phyloP scores from a whole-genome alignment of 169 alveolate species.

The Plasmodium vinckei region DNA sequence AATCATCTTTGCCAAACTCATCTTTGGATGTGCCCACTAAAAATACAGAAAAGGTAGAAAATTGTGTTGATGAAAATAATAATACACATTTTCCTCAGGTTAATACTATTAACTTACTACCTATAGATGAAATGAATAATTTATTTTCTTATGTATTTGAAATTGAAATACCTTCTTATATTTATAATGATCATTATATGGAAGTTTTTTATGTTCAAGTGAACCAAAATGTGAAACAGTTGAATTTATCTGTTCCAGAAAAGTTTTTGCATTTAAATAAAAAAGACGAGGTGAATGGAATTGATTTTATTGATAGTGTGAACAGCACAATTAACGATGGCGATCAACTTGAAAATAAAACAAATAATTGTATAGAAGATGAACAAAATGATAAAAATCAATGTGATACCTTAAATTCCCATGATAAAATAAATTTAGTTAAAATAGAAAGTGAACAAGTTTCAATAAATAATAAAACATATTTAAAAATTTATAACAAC shows the following conservation, averaged over 20 bases:
- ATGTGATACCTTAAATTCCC: slow-evolving; percentile 31
- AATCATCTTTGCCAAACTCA: slow-evolving; percentile 1
- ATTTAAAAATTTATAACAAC: slow-evolving; percentile 50
- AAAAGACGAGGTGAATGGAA: slow-evolving; percentile 1
- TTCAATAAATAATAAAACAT: slow-evolving; percentile 33
- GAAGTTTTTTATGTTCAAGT: slow-evolving; percentile 50
- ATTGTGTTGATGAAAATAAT: not conserved
- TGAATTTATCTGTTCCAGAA: slow-evolving; percentile 26
- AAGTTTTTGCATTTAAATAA: slow-evolving; percentile 1
- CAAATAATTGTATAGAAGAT: slow-evolving; percentile 30
- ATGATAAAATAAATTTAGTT: slow-evolving; percentile 49
- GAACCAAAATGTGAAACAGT: slow-evolving; percentile 25
- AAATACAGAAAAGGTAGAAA: not conserved
- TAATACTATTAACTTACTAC: not conserved
- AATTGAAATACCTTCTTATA: slow-evolving; percentile 36
- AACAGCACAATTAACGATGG: slow-evolving; percentile 11
- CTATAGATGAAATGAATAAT: slow-evolving; percentile 19
- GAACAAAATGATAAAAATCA: slow-evolving; percentile 43
- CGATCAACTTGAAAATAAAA: slow-evolving; percentile 7
- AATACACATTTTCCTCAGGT: not conserved
- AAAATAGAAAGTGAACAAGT: slow-evolving; percentile 21
- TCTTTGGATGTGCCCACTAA: not conserved
- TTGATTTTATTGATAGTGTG: slow-evolving; percentile 5
- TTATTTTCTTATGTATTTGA: slow-evolving; percentile 23
- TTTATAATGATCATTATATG: slow-evolving; percentile 31